Conservation (phyloP, 768 basidiomycete genomes). For the Leucocoprinus birnbaumii region DNA sequence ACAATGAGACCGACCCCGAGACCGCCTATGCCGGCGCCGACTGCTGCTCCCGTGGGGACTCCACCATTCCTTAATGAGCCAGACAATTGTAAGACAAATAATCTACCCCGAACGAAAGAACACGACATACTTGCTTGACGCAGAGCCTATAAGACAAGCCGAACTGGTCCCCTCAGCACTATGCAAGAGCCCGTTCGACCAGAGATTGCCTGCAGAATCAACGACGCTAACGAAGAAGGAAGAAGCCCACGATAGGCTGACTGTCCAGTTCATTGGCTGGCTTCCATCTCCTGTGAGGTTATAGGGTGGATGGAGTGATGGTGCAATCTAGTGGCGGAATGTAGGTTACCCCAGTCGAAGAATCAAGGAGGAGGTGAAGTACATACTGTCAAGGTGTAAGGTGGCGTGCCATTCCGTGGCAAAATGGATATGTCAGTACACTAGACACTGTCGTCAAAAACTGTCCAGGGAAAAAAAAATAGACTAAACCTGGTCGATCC, state of each 20-base stretch:
- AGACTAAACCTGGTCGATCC: constrained; percentile 48
- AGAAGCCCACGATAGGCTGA: constrained; percentile 46
- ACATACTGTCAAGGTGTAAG: constrained; percentile 55
- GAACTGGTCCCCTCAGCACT: constrained; percentile 40
- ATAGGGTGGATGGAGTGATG: constrained; percentile 56
- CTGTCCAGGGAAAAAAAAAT: neutral
- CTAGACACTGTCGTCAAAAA: constrained; percentile 24
- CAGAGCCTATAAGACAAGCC: constrained; percentile 37
- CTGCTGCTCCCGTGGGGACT: constrained; percentile 23
- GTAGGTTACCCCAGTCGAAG: too few relatives aligned
- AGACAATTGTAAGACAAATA: constrained; percentile 1
- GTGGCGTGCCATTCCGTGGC: constrained; percentile 56
- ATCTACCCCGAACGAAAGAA: too few relatives aligned
- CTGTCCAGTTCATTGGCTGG: constrained; percentile 55
- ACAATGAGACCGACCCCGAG: constrained; percentile 32
- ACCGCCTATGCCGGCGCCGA: constrained; percentile 38
- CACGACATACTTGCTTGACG: constrained; percentile 9
- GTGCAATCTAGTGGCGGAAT: constrained; percentile 42
- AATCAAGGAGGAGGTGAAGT: neutral
- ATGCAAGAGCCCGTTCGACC: constrained; percentile 60
- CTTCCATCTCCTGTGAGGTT: constrained; percentile 47
- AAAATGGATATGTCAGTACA: constrained; percentile 55
- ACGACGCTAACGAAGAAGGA: constrained; percentile 56
- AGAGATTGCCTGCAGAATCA: constrained; percentile 46
- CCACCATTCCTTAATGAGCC: neutral